Base-by-base conservation (phyloP, 1,139 yeast species). In the Yamadazyma pseudoaaseri region DNA sequence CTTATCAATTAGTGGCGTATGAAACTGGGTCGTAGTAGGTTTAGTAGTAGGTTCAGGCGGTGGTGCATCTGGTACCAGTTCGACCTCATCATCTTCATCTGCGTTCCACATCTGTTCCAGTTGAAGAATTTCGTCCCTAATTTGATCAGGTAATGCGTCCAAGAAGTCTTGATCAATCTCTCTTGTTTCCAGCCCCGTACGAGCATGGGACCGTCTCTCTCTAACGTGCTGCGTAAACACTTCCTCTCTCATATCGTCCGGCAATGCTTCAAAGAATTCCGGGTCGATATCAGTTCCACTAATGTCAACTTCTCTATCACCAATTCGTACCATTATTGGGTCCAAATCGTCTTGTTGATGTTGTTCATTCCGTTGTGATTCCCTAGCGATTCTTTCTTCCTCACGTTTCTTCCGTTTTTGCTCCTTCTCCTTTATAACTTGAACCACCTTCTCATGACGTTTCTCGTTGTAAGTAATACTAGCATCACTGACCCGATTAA, bases 221-320 rank as follows among this genome's bases (percentile, higher is more conserved):
- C 92, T 68, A 4, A 89, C 68, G 53, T 89, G 96, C 47, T 89
- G 95, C 0, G 94, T 79, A 50, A 87, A 79, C 0, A 89, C 97
- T 51, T 90, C 97, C 45, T 89, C 95, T 34, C 96, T 70, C 85
- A 90, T 85, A 35, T 86, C 95, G 31, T 86, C 96, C 0, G 97
- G 97, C 24, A 90, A 68, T 0, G 96, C 97, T 47, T 83, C 86
- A 43, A 90, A 70, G 53, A 89, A 90, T 47, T 85, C 94, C 0
- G 95, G 95, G 58, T 90, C 97, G 39, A 90, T 87, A 37, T 87
- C 97, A 3, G 96, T 81, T 0, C 90, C 94, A 35, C 94, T 77
- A 28, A 90, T 85, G 54, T 90, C 95, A 21, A 90, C 90, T 37
- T 81, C 81, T 22, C 82, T 63, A 24, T 86, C 95, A 15, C 90